Conservation (phyloP, 331 rosid genomes). For the Quercus tomentella region DNA sequence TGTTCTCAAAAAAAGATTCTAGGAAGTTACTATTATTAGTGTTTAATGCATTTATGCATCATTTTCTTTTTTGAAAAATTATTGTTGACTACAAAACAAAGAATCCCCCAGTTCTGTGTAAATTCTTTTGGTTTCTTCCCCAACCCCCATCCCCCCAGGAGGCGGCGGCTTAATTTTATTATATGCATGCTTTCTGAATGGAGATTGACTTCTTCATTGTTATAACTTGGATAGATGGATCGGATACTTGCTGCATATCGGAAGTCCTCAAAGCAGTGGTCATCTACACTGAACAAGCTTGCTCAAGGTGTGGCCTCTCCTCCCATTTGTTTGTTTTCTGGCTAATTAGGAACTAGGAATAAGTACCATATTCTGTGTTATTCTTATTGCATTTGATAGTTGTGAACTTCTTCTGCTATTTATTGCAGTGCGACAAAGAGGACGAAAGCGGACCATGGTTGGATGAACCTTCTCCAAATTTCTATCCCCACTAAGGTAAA, state of each 20-base stretch:
- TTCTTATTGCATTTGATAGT: background rate
- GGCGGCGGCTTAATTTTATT: background rate
- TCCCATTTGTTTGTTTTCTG: background rate
- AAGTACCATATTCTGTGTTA: background rate
- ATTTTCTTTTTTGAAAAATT: background rate
- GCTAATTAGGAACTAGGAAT: background rate
- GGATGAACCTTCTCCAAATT: background rate
- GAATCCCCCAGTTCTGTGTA: background rate
- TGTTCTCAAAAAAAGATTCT: background rate
- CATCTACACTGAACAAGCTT: conserved; percentile 68
- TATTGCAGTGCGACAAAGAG: conserved; percentile 1
- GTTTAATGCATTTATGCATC: background rate
- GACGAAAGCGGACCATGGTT: conserved; percentile 4
- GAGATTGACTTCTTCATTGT: conserved; percentile 1
- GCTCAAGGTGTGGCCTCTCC: conserved; percentile 51
- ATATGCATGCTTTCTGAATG: background rate
- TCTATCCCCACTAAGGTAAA: background rate
- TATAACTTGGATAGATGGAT: conserved; percentile 57
- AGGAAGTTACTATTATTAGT: background rate
- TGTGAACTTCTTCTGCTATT: background rate
- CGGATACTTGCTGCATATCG: conserved; percentile 74
- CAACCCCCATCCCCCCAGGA: background rate
- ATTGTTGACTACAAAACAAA: background rate
- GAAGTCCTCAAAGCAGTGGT: conserved; percentile 92
- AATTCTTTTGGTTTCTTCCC: background rate